phyloP scores from a whole-genome alignment of 345 rosid species.

The Rhodomyrtus tomentosa region DNA sequence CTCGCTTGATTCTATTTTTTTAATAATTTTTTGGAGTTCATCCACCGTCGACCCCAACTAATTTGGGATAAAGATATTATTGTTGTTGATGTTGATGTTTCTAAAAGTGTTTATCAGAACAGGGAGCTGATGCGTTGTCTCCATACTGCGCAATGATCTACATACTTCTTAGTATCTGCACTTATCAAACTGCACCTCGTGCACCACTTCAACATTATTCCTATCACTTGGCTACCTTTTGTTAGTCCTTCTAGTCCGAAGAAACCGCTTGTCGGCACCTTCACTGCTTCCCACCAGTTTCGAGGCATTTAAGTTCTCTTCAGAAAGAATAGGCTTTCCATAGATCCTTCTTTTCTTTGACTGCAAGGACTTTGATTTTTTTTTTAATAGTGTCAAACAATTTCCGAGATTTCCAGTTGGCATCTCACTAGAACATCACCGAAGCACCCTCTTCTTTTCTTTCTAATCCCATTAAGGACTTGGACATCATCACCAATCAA shows the following conservation, averaged over 20 bases:
- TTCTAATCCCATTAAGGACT: slow-evolving; percentile 25
- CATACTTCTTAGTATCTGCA: slow-evolving; percentile 41
- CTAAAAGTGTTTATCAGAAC: too few species aligned
- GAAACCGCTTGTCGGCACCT: slow-evolving; percentile 7
- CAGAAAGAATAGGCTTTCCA: slow-evolving; percentile 10
- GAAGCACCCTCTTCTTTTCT: slow-evolving; percentile 15
- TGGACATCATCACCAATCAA: slow-evolving; percentile 25
- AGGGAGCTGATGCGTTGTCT: too few species aligned
- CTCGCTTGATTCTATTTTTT: too few species aligned
- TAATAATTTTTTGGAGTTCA: too few species aligned
- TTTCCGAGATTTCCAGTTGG: slow-evolving; percentile 8
- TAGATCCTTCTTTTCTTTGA: slow-evolving; percentile 17
- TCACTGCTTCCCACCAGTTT: not conserved
- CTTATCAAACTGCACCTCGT: slow-evolving; percentile 10
- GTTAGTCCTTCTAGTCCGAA: slow-evolving; percentile 16
- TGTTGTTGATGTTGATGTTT: too few species aligned
- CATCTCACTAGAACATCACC: slow-evolving; percentile 11
- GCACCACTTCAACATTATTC: slow-evolving; percentile 14
- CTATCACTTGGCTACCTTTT: slow-evolving; percentile 33
- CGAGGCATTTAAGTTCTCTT: slow-evolving; percentile 7
- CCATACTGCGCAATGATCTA: too few species aligned
- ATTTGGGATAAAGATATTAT: too few species aligned
- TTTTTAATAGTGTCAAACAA: too few species aligned
- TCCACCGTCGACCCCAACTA: too few species aligned
- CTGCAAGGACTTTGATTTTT: slow-evolving; percentile 14